Evolutionary conservation across 148 eudicot species (phyloP).

Genomic region (Polygonum maritimum): DNA sequence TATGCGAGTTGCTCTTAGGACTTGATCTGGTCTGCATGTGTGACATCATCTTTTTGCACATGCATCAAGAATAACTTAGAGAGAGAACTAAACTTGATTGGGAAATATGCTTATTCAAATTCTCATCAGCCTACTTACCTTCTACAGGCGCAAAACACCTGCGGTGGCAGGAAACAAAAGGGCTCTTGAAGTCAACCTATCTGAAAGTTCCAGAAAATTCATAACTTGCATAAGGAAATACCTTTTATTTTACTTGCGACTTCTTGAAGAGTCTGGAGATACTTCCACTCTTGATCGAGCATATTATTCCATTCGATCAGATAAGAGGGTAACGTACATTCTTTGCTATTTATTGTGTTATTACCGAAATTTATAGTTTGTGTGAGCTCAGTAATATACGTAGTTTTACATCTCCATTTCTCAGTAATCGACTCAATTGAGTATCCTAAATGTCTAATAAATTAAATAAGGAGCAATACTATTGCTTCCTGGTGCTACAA

Average conservation of each 20-base stretch:
- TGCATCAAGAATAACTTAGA: neutral
- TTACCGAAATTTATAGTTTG: neutral
- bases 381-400: neutral
- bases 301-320: conserved; percentile 68
- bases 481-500: neutral
- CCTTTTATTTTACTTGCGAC: conserved; percentile 70
- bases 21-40: neutral
- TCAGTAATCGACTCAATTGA: neutral
- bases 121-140: conserved; percentile 12
- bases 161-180: conserved; percentile 57
- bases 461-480: neutral
- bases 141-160: conserved; percentile 72
- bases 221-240: conserved; percentile 94
- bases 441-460: neutral
- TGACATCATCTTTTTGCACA: neutral
- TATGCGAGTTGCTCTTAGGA: neutral
- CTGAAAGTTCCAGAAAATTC: conserved; percentile 94
- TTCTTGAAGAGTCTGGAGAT: conserved; percentile 89
- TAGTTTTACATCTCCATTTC: neutral
- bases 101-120: neutral
- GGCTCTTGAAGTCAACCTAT: conserved; percentile 82
- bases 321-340: conserved; percentile 66
- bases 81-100: neutral
- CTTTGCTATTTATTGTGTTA: neutral
- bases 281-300: conserved; percentile 83